phyloP scores from a whole-genome alignment of 2,329 filamentous ascomycete species.

The Botrytis elliptica region DNA sequence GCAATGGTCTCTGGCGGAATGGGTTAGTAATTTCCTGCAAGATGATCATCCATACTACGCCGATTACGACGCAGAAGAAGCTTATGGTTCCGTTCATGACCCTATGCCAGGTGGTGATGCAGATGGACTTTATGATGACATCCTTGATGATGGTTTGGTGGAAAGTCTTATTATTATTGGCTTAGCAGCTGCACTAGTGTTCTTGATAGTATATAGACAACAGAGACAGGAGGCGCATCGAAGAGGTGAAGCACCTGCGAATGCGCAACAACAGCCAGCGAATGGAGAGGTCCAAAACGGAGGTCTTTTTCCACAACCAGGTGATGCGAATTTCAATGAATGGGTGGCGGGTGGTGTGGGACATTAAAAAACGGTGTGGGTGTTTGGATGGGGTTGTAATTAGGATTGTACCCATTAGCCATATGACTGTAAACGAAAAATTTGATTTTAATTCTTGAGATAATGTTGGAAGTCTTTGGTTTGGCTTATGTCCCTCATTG shows the following conservation, averaged over 20 bases:
- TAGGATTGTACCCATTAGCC: not conserved
- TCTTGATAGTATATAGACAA: conserved; percentile 79
- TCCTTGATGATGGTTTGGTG: conserved; percentile 74
- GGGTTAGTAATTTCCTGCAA: conserved; percentile 81
- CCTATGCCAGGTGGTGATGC: conserved; percentile 56
- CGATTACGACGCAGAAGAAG: conserved; percentile 50
- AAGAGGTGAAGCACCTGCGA: conserved; percentile 43
- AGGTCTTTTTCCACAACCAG: conserved; percentile 63
- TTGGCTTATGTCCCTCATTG: not conserved
- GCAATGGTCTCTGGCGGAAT: conserved; percentile 77
- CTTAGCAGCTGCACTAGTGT: conserved; percentile 69
- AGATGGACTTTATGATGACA: conserved; percentile 57
- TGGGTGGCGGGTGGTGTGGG: conserved; percentile 66
- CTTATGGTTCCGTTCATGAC: conserved; percentile 48
- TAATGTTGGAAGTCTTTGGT: not conserved
- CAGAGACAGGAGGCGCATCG: conserved; percentile 61
- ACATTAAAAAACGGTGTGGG: conserved; percentile 44
- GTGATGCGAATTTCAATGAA: conserved; percentile 64
- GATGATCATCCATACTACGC: conserved; percentile 60
- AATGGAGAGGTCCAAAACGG: conserved; percentile 42
- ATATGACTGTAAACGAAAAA: not conserved
- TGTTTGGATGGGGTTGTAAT: not conserved
- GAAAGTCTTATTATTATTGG: conserved; percentile 84
- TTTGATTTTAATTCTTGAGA: not conserved
- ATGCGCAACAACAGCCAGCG: conserved; percentile 37